phyloP scores from a whole-genome alignment of 2,329 filamentous ascomycete species.

The Beauveria scarabaeidicola region DNA sequence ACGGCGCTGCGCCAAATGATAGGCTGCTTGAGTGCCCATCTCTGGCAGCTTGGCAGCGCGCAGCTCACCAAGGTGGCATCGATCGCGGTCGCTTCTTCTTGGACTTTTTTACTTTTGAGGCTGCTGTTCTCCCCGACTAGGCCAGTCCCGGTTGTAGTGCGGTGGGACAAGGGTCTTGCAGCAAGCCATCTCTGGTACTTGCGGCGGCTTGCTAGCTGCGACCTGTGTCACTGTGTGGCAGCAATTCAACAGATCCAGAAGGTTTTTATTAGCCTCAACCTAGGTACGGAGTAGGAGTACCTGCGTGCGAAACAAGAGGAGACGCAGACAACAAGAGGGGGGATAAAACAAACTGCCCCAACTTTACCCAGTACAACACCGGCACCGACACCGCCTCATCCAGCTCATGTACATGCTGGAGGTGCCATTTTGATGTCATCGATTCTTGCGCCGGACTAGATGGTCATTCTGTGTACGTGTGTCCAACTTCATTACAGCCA shows the following conservation, averaged over 20 bases:
- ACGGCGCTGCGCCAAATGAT: not conserved
- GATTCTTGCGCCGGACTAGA: too few species aligned
- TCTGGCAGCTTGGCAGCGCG: not conserved
- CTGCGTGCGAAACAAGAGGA: not conserved
- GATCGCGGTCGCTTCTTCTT: not conserved
- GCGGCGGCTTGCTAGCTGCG: not conserved
- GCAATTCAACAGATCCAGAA: slow-evolving; percentile 10
- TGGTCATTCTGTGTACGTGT: too few species aligned
- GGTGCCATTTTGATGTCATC: not conserved
- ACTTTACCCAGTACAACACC: slow-evolving; percentile 3
- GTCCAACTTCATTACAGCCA: not conserved
- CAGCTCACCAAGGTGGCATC: not conserved
- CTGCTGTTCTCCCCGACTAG: not conserved
- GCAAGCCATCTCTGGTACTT: not conserved
- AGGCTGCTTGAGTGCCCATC: not conserved
- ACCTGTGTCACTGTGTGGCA: not conserved
- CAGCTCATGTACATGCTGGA: not conserved
- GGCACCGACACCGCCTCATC: slow-evolving; percentile 1
- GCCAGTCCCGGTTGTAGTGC: not conserved
- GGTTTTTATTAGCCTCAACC: slow-evolving; percentile 8
- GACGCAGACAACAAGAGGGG: not conserved
- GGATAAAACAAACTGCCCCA: slow-evolving; percentile 3
- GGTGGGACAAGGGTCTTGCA: not conserved
- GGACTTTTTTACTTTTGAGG: not conserved
- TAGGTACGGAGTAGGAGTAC: too few species aligned